A percentile compares a stretch with the other conserved stretches of the same genome.
Conservation (phyloP, 2,329 filamentous ascomycete genomes). For the Xylariaceae sp. region DNA sequence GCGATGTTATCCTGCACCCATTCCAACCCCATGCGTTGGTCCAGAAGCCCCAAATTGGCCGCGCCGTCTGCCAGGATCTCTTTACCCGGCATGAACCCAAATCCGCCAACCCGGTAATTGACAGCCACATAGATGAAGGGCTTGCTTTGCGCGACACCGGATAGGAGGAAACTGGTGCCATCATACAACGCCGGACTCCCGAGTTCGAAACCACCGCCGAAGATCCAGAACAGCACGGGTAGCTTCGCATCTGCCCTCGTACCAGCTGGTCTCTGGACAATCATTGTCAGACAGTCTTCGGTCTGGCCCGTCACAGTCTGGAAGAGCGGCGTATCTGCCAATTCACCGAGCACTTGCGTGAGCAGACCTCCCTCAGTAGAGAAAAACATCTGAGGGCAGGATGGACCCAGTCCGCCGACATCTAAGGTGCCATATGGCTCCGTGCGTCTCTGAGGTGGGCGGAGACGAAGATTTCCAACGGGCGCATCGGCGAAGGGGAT, state of each 20-base stretch:
- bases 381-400: conserved; percentile 69
- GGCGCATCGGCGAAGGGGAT: conserved; percentile 73
- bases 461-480: conserved; percentile 59
- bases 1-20: conserved; percentile 76
- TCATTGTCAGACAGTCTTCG: conserved; percentile 62
- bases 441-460: conserved; percentile 59
- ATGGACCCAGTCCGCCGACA: conserved; percentile 51
- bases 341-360: conserved; percentile 40
- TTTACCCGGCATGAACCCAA: conserved; percentile 66
- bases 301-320: conserved; percentile 48
- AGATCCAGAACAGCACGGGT: conserved; percentile 68
- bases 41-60: conserved; percentile 65
- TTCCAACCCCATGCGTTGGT: conserved; percentile 66
- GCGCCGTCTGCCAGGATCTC: conserved; percentile 63
- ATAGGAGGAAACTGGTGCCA: conserved; percentile 41
- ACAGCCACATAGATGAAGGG: conserved; percentile 70
- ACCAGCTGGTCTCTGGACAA: conserved; percentile 54
- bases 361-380: conserved; percentile 39
- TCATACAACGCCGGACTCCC: conserved; percentile 46
- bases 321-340: conserved; percentile 54
- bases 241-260: conserved; percentile 51
- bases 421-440: conserved; percentile 53
- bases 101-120: conserved; percentile 71
- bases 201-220: conserved; percentile 59
- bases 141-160: conserved; percentile 46